Evolutionary conservation across 139 green algal genomes (phyloP), one percentile per base, ranked within the genome.

Genomic region (Deuterostichococcus epilithicus): DNA sequence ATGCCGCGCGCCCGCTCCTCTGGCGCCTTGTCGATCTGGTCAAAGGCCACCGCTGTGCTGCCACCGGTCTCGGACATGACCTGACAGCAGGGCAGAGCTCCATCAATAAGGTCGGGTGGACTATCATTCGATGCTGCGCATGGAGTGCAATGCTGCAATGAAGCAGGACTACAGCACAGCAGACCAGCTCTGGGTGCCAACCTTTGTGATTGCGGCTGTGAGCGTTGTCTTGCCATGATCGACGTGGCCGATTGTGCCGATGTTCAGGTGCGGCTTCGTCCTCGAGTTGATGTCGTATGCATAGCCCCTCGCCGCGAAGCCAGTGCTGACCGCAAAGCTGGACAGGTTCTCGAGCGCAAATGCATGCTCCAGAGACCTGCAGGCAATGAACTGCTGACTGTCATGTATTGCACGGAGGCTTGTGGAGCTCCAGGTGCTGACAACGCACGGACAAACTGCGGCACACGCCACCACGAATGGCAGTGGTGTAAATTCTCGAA

Each of bases 1-100:
- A 99, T 99, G n/a, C 96, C 96, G 72, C 96, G 91, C 4, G 95
- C 96, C 81, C 97, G 98, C 88, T 99, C 96, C 82, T 99, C 96
- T 23, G 96, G 96, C 0, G 96, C 96, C 89, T 99, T 99, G 86
- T 99, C 96, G 69, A 99, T 99, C 84, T 97, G 86, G 76, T 99
- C 96, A 73, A 97, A 99, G 1, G 93, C 92, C 30, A 97, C 82
- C 23, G 85, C 88, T 68, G 94, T 91, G 60, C 79, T 85, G 18
- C 88, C 87, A 23, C 94, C 92, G 0, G 80, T 82, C 79, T 99
- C 95, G 18, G 95, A 79, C n/a, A 98, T 83, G 6, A 98, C 90
- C 90, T 94, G 87, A 34, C 72, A 32, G 37, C 52, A 74, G 60
- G 4, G 42, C 18, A 68, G 42, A 37, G 38, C 68, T 4, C 37